Conservation (phyloP, 2,329 filamentous ascomycete genomes). For the Alternaria ethzedia region DNA sequence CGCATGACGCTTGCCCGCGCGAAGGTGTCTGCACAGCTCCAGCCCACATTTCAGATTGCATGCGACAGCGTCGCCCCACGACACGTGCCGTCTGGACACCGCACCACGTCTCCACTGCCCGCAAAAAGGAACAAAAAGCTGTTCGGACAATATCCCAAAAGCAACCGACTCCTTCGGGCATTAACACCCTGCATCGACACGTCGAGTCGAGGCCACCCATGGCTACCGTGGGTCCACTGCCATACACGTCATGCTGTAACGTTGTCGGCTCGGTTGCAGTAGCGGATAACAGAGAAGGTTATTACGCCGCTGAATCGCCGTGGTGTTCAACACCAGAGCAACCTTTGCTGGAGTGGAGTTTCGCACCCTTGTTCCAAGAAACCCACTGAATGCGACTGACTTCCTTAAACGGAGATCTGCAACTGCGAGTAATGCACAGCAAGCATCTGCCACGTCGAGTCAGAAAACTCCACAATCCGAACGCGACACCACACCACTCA, state of each 20-base stretch:
- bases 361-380: neutral
- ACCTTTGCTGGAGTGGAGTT: neutral
- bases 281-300: neutral
- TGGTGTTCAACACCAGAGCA: constrained; percentile 2
- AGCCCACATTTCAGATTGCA: neutral
- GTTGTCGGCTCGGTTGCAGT: constrained; percentile 9
- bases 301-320: constrained; percentile 4
- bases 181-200: constrained; percentile 9
- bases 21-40: neutral
- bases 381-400: neutral
- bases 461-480: neutral
- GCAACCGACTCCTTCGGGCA: neutral
- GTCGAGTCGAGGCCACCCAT: neutral
- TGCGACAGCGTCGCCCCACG: neutral
- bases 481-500: neutral
- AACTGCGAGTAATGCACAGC: neutral
- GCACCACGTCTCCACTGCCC: neutral
- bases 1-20: neutral
- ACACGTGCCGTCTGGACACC: neutral
- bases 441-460: neutral
- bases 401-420: neutral
- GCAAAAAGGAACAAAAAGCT: neutral
- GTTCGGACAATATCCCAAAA: constrained; percentile 1
- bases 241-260: constrained; percentile 10
- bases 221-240: neutral